Conservation (phyloP, 768 basidiomycete species). For the Leccinum ochraceum region DNA sequence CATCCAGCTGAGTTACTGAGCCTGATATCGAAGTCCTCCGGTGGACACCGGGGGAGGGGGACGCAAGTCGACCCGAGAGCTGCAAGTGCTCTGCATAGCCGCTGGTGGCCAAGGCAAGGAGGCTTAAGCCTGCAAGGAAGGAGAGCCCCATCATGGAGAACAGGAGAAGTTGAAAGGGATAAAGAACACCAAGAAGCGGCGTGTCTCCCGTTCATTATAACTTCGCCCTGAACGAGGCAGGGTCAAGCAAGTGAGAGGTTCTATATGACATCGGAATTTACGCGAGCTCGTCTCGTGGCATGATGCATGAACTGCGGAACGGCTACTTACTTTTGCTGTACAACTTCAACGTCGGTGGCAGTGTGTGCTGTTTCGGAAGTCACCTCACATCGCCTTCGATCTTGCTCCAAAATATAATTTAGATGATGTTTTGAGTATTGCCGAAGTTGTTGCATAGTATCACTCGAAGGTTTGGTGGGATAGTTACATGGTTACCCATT, state of each 20-base stretch:
- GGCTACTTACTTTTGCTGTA: too few species aligned
- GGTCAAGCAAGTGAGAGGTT: background rate
- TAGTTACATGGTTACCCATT: background rate
- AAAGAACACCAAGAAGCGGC: background rate
- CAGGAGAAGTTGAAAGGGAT: background rate
- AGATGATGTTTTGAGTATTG: too few species aligned
- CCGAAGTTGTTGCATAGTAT: too few species aligned
- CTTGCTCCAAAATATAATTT: too few species aligned
- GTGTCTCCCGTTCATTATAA: constrained; percentile 3
- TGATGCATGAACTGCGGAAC: too few species aligned
- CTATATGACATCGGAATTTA: too few species aligned
- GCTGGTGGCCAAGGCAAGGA: constrained; percentile 10
- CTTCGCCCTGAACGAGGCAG: background rate
- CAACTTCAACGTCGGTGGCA: too few species aligned
- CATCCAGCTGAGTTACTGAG: constrained; percentile 26
- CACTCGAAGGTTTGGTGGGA: too few species aligned
- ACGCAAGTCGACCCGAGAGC: constrained; percentile 17
- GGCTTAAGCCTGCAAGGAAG: constrained; percentile 7
- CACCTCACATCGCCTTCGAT: too few species aligned
- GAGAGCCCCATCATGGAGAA: constrained; percentile 22
- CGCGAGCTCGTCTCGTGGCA: too few species aligned
- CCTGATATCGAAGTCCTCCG: constrained; percentile 29
- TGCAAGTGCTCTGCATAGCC: constrained; percentile 14
- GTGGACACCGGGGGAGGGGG: constrained; percentile 12
- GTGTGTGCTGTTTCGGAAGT: too few species aligned